Evolutionary conservation across 2,329 filamentous ascomycete species (phyloP), one percentile per base, ranked within the genome.

Genomic region (Uncinocarpus reesii): DNA sequence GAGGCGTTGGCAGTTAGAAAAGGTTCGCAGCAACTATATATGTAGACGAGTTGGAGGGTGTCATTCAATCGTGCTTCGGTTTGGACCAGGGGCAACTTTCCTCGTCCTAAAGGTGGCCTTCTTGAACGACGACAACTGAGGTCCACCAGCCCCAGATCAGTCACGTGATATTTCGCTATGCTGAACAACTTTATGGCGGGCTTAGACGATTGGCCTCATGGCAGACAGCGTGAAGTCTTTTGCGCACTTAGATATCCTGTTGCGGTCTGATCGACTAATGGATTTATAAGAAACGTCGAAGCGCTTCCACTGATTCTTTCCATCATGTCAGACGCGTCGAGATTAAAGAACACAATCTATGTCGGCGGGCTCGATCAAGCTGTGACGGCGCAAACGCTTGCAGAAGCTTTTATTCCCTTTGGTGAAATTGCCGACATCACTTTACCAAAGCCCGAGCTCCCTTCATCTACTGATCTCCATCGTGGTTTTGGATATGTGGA

Each of bases 401-500:
- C 88, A 59, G 86, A 93, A 60, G 89, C 89, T 48, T 98, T 98
- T 70, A 79, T 98, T 49, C 92, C 93, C 0, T 98, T 98, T 65
- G 92, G 93, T 61, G 90, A 95, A 65, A 90, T 98, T 53, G 81
- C 85, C 56, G 88, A 95, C 63, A 83, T 98, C 56, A 84, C 86
- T 42, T 71, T 98, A 13, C 92, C 92, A 16, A 93, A 92, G 66
- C 84, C 87, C 49, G 89, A 95, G 62, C 74, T 81, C 53, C 83
- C 84, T 55, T 88, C 86, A 53, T 80, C 84, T 5, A 80, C 77
- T 41, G 86, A 93, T 34, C 72, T 80, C 24, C 92, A 98, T 65
- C 77, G 89, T 45, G 92, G 93, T 0, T 98, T 96, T 66, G 92
- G 89, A 50, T 96, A 98, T 64, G 86, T 98, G 43, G 92, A 98